Evolutionary conservation across 345 rosid genomes (phyloP), one percentile per base, ranked within the genome.

Genomic region (Populus simonii): DNA sequence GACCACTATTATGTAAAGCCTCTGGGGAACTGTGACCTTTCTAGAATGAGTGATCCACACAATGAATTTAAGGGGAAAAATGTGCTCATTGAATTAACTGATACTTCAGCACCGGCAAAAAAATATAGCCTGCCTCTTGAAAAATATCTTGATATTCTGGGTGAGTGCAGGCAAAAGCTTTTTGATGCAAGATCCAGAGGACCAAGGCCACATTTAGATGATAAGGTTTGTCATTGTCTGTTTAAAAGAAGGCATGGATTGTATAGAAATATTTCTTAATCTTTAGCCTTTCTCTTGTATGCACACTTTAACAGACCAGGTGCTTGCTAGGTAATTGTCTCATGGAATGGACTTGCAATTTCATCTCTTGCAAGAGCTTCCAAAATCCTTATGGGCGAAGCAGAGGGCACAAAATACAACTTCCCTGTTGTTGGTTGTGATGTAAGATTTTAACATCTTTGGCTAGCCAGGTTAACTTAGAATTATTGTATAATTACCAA

Each of bases 281-380:
- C 27, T 80, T 72, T 82, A 49, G 33, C 73, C 53, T 59, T 35
- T 38, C 62, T 33, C 2, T 9, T 47, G 67, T 41, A 38, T 65
- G 45, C 65, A 74, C 55, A 25, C 31, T 39, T 73, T 72, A 69
- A 79, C 57, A 17, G 45, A 74, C 36, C 51, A 76, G 67, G 35
- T 78, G 75, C 75, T 74, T 78, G 53, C n/a, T 83, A 94, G 98
- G 93, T 95, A 66, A 95, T 92, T 17, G 94, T 95, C 45, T 87
- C 99, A 0, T 95, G 99, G 99, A 95, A 95, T 53, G 99, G 99
- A 76, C 95, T 95, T 39, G 89, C 78, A 63, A 95, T 95, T 73
- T 89, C 99, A 61, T 77, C 97, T 73, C 91, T 95, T 62, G 96
- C 97, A 49, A 90, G 95, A 87, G 98, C 97, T 72, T 92, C 99